Evolutionary conservation across 116 monocot species (phyloP), one percentile per base, ranked within the genome.

Genomic region (Posidonia oceanica): DNA sequence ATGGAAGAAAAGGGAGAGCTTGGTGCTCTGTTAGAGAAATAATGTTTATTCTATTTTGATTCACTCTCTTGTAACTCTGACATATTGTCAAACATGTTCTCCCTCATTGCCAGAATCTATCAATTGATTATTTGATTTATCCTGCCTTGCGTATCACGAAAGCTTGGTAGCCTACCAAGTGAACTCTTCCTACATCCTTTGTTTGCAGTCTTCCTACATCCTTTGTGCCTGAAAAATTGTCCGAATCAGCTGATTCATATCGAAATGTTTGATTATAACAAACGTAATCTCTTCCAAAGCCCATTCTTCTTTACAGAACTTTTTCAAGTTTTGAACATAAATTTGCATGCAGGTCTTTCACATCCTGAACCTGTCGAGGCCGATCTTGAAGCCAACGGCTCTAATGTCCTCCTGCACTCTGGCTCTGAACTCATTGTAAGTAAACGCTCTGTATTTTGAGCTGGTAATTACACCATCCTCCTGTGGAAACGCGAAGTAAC

Each of bases 1-100:
- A 85, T 97, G 97, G 89, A 77, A 11, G 92, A 89, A 70, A 84
- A 87, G 38, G 89, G 89, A 66, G 92, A 97, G 67, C 83, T 97
- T 21, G 66, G 80, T 5, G 41, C 69, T 12, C 58, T 85, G 8
- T 78, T 88, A 61, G 63, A 79, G 56, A 91, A 86, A 64, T 89
- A 85, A 70, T 42, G 62, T 8, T 48, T 17, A 15, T 64, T 64
- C 37, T 39, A 5, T 10, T 38, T 38, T 23, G 1, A 64, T 64
- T 5, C 16, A 37, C 14, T 5, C 4, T 63, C 7, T 2, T 42
- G 42, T 5, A 67, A 52, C 63, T 13, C 4, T 36, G 3, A 36
- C 23, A n/a, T 22, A 7, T 17, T 67, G 48, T n/a, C 17, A 67
- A 8, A 16, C 12, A 42, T 7, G 14, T 67, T 39, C 21, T 52